Evolutionary conservation across 2,329 filamentous ascomycete species (phyloP), one percentile per base, ranked within the genome.

Genomic region (Alternaria sp.): DNA sequence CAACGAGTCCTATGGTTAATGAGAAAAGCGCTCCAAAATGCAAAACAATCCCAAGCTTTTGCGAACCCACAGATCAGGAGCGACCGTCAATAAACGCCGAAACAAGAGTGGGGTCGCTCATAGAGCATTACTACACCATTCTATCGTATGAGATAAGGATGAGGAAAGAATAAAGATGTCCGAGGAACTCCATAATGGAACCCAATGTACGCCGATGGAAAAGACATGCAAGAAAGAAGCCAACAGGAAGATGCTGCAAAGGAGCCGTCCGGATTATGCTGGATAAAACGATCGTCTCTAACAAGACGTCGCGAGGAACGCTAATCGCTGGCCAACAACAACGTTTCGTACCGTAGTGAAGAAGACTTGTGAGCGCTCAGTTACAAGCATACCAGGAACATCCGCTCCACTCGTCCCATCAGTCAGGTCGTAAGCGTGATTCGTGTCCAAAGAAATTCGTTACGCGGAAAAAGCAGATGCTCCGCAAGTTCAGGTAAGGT

Each of bases 371-470:
- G 74, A 77, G 73, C 73, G 71, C 57, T 73, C 70, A 42, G 68
- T 62, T 48, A 45, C 64, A 58, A 39, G 59, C n/a, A 21, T 39
- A 29, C 41, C 51, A 63, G 59, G 26, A 61, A 72, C 72, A 60
- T 72, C 72, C 71, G 72, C 72, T 77, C 72, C 75, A 74, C 72
- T 70, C 59, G 62, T 73, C 72, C 58, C 28, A 56, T 71, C 72
- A 68, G 39, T 66, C 52, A 67, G 70, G 67, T 73, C 72, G 71
- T 76, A 67, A 74, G 60, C 66, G 69, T 67, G 62, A 61, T 68
- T 76, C 72, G 67, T 76, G 68, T 69, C 68, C 68, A 74, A 73
- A 65, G 61, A 76, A 66, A 77, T 71, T 77, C 72, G 73, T 77
- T 58, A 71, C 49, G 66, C 66, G 55, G 48, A 48, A 41, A 54